Base-by-base conservation (phyloP, 192 early-diverging fungal species). In the Ambispora gerdemannii region DNA sequence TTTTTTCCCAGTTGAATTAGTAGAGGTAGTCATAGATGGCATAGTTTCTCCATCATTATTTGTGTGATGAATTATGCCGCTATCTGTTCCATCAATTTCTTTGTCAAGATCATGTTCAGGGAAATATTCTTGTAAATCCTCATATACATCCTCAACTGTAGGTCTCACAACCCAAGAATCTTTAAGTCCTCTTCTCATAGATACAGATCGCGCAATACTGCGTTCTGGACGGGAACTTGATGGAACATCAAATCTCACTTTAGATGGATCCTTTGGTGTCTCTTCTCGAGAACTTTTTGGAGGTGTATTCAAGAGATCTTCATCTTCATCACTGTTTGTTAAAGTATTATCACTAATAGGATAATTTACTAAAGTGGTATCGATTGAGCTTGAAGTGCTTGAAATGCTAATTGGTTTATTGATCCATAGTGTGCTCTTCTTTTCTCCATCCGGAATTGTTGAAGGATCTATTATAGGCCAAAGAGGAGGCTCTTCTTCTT, bases 21-120 rank as follows among this genome's bases (percentile, higher is more conserved):
- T 75, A 27, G 73, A 52, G 1, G 79, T 70, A n/a, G 64, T 63
- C 32, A 53, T 24, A 0, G 76, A 73, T 17, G 67, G 70, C 52
- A 60, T 70, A 2, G 75, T 51, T 24, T 19, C 38, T 20, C 6
- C 49, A 24, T 52, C 28, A n/a, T 22, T 28, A 52, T 19, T 31
- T 0, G 30, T 7, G 15, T 19, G 13, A 17, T 28, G 4, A 36
- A 52, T 31, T 8, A 32, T 25, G 58, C n/a, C 3, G 13, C 34
- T 52, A 20, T 75, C 65, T 49, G 75, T 68, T 25, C 87, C 85
- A 19, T 87, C 79, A 56, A 91, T 89, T n/a, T 83, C 86, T 51
- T 82, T 78, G 67, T 92, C 91, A 51, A 92, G 72, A 64, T 92
- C 88, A 50, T 91, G 87, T n/a, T 78, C 84, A 27, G 89, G 89